Conservation (phyloP, 1,139 yeast genomes). For the Blastobotrys niveus region DNA sequence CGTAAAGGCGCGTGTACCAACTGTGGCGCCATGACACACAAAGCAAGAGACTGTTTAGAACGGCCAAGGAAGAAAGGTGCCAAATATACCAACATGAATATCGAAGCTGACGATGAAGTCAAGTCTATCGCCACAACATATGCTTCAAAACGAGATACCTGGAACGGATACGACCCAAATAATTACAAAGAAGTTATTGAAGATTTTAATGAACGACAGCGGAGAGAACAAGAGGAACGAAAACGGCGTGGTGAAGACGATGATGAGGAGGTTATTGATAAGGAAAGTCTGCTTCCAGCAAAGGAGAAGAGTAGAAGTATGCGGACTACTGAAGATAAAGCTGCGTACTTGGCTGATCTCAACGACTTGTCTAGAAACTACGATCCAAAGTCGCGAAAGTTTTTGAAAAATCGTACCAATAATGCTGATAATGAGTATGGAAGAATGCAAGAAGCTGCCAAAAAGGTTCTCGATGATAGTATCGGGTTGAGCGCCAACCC, state of each 20-base stretch:
- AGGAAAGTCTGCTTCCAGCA: slow-evolving; percentile 7
- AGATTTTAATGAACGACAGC: slow-evolving; percentile 20
- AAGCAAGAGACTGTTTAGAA: slow-evolving; percentile 46
- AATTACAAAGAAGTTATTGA: slow-evolving; percentile 52
- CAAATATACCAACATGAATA: slow-evolving; percentile 32
- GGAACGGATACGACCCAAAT: slow-evolving; percentile 65
- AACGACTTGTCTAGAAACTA: slow-evolving; percentile 33
- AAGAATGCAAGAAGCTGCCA: slow-evolving; percentile 48
- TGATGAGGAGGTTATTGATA: slow-evolving; percentile 20
- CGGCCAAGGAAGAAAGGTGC: slow-evolving; percentile 43
- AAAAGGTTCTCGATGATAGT: slow-evolving; percentile 37
- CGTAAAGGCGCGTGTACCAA: slow-evolving; percentile 45
- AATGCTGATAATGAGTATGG: slow-evolving; percentile 36
- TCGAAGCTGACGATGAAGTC: slow-evolving; percentile 29
- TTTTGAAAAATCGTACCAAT: slow-evolving; percentile 49
- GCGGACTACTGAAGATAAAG: slow-evolving; percentile 50
- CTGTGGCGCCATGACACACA: slow-evolving; percentile 49
- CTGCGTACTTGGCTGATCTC: slow-evolving; percentile 44
- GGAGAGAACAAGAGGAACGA: slow-evolving; percentile 1
- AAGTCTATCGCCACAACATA: slow-evolving; percentile 36
- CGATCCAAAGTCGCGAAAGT: slow-evolving; percentile 53
- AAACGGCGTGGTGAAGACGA: slow-evolving; percentile 5
- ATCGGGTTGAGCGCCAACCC: slow-evolving; percentile 54
- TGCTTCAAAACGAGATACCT: slow-evolving; percentile 70
- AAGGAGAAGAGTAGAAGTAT: slow-evolving; percentile 28